Percentiles rank a stretch among this genome's conserved stretches.
phyloP scores from a whole-genome alignment of 352 stramenopile species.

The Halophytophthora polymorphica region DNA sequence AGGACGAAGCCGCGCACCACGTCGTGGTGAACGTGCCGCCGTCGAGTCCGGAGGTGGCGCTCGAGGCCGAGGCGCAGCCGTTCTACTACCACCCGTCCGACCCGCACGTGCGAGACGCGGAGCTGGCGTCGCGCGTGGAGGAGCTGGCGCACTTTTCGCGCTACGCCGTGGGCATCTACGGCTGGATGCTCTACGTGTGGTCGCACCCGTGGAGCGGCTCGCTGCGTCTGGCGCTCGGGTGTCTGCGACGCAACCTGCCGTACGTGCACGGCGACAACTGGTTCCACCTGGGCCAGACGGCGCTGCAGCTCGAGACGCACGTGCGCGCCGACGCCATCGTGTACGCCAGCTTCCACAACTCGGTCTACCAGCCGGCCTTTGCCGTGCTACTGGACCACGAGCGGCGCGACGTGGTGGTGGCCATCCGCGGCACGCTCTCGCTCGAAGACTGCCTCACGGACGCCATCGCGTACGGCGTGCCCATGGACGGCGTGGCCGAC shows the following conservation, averaged over 20 bases:
- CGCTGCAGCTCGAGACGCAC: slow-evolving; percentile 78
- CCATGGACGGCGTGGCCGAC: slow-evolving; percentile 62
- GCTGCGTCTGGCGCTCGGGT: slow-evolving; percentile 72
- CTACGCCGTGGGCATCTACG: slow-evolving; percentile 85
- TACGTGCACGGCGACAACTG: slow-evolving; percentile 88
- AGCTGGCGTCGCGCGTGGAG: slow-evolving; percentile 44
- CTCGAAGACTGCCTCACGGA: slow-evolving; percentile 87
- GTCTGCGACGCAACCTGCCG: slow-evolving; percentile 46
- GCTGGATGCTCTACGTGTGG: slow-evolving; percentile 90
- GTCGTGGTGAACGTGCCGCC: slow-evolving; percentile 48
- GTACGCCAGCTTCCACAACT: slow-evolving; percentile 79
- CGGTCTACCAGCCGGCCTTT: slow-evolving; percentile 78
- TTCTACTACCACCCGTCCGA: slow-evolving; percentile 43
- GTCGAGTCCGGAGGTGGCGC: slow-evolving; percentile 3
- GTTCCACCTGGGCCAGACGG: slow-evolving; percentile 74
- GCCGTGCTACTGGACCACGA: slow-evolving; percentile 78
- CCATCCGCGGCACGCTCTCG: slow-evolving; percentile 81
- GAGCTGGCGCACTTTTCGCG: slow-evolving; percentile 84
- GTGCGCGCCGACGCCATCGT: slow-evolving; percentile 68
- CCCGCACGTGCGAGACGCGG: slow-evolving; percentile 35
- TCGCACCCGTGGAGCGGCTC: slow-evolving; percentile 85
- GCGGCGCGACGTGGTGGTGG: slow-evolving; percentile 68
- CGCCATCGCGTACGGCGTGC: slow-evolving; percentile 79
- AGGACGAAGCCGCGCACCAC: slow-evolving; percentile 27
- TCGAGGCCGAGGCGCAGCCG: slow-evolving; percentile 9